Conservation (phyloP, 306 rosid species). For the Rosa rugosa region DNA sequence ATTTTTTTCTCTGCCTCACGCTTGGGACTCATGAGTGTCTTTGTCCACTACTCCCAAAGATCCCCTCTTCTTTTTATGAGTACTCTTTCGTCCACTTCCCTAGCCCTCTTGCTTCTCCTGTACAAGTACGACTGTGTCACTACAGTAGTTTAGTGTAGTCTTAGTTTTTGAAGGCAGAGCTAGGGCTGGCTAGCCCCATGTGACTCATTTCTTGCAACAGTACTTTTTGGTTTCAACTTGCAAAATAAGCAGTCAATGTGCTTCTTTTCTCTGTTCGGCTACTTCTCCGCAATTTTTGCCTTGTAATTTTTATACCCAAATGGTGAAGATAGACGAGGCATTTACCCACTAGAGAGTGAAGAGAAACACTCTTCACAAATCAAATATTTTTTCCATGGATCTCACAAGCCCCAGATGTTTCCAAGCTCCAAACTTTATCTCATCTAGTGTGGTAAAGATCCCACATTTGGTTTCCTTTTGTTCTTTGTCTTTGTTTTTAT, state of each 20-base stretch:
- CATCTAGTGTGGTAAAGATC: slow-evolving; percentile 51
- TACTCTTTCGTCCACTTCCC: slow-evolving; percentile 37
- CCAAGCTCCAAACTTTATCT: slow-evolving; percentile 45
- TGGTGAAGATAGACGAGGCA: slow-evolving; percentile 12
- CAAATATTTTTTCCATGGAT: slow-evolving; percentile 45
- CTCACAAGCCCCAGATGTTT: slow-evolving; percentile 57
- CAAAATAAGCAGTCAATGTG: slow-evolving; percentile 35
- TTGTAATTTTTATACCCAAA: slow-evolving; percentile 18
- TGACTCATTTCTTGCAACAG: slow-evolving; percentile 23
- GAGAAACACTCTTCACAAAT: neutral
- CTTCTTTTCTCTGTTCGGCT: slow-evolving; percentile 25
- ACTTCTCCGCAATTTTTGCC: slow-evolving; percentile 9
- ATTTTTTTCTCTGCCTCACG: slow-evolving; percentile 5
- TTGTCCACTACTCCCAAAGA: slow-evolving; percentile 21
- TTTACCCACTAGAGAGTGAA: neutral
- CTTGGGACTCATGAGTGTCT: slow-evolving; percentile 16
- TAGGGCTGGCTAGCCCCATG: slow-evolving; percentile 34
- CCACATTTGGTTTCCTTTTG: slow-evolving; percentile 9
- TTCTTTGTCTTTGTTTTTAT: slow-evolving; percentile 3
- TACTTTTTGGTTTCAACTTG: neutral
- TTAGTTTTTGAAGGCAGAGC: slow-evolving; percentile 18
- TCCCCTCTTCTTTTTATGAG: slow-evolving; percentile 34
- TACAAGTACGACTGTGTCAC: slow-evolving; percentile 22
- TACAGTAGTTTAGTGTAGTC: slow-evolving; percentile 19
- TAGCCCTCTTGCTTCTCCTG: slow-evolving; percentile 18